phyloP scores from a whole-genome alignment of 768 basidiomycete species.

The Kwoniella sp. region DNA sequence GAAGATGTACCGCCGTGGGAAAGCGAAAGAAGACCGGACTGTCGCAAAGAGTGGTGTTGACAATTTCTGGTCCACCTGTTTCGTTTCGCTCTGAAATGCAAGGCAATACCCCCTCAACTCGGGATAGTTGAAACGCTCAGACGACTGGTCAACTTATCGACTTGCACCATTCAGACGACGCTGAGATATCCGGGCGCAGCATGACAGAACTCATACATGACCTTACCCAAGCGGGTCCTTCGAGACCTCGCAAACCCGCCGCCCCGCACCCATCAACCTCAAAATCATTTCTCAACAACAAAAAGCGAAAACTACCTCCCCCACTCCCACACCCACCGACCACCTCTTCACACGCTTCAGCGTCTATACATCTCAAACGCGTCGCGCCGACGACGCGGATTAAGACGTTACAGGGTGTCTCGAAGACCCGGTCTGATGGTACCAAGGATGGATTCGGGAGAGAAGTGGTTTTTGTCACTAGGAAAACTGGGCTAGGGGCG shows the following conservation, averaged over 20 bases:
- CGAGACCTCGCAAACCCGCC: slow-evolving; percentile 20
- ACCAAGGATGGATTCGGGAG: slow-evolving; percentile 45
- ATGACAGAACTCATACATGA: too few species aligned
- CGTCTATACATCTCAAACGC: neutral
- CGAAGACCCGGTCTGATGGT: slow-evolving; percentile 39
- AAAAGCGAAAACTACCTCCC: slow-evolving; percentile 25
- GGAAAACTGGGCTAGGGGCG: slow-evolving; percentile 49
- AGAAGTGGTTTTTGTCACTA: slow-evolving; percentile 52
- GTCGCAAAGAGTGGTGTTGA: neutral
- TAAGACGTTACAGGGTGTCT: slow-evolving; percentile 41
- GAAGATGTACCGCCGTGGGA: neutral
- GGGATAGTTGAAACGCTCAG: too few species aligned
- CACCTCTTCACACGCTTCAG: slow-evolving; percentile 24
- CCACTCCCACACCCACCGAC: slow-evolving; percentile 18
- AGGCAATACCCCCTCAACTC: too few species aligned
- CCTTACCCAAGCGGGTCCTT: slow-evolving; percentile 14
- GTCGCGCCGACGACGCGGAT: slow-evolving; percentile 26
- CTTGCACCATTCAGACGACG: too few species aligned
- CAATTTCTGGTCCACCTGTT: neutral
- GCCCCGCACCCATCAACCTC: slow-evolving; percentile 17
- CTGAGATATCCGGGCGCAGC: too few species aligned
- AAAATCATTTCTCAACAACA: neutral
- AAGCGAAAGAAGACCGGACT: neutral
- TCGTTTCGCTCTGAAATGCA: too few species aligned
- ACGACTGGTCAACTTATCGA: too few species aligned